Base-by-base conservation (phyloP, 768 basidiomycete genomes). In the Candolleomyces aberdarensis region DNA sequence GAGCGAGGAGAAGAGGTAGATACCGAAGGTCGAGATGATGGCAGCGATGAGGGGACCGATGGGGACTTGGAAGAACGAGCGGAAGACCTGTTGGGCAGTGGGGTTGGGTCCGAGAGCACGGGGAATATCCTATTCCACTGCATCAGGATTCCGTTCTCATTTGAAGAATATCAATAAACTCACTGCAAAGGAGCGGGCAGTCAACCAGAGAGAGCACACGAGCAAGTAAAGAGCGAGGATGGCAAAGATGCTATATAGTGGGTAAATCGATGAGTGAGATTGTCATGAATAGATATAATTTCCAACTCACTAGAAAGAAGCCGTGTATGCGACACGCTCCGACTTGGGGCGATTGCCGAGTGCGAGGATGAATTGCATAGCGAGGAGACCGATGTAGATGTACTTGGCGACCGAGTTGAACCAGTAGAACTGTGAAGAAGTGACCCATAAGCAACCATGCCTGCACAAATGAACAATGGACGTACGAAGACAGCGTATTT, bases 341-440 rank as follows among this genome's bases (percentile, higher is more conserved):
- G 92, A 94, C 71, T 96, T 96, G 4, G 94, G 95, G 60, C 94
- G 79, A 71, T 89, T 89, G 17, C 87, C 88, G 22, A 89, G 72
- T 2, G 86, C 87, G 47, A 89, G 76, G 59, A 83, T 74, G 62
- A 83, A 83, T 62, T 84, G 94, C 43, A 97, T 75, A 15, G 84
- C 91, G 46, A 98, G 76, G 77, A 93, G 89, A 3, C 86, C 80
- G 49, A 96, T 77, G 70, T 96, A 97, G 26, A 93, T 77, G 91
- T 93, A 94, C 77, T 91, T 89, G 57, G 94, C 78, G 10, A 75
- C 85, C 43, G 85, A 63, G 69, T 96, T 96, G 48, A 95, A 78
- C 92, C 92, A 96, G 65, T 91, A 86, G 19, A 94, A 95, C 93
- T 92, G 63, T 3, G 43, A 48, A 58, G 6, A 19, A 31, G 14